Base-by-base conservation (phyloP, 805 yeast genomes). In the Cyberlindnera samutprakarnensis region DNA sequence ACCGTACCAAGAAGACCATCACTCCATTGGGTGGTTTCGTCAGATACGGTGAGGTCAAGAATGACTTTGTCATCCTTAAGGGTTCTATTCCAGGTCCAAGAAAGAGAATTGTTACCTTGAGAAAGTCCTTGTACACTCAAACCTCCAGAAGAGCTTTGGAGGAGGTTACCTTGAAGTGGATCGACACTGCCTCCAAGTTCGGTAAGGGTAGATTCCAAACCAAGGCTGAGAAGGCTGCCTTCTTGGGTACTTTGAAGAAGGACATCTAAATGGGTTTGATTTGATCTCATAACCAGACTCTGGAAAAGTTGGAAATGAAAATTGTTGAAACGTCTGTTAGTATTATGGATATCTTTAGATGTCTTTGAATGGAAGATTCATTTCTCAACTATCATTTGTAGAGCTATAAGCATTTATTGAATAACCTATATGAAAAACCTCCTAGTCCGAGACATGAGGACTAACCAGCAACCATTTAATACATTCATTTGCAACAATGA, bases 161-260 rank as follows among this genome's bases (percentile, higher is more conserved):
- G 79, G 69, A 86, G 72, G 95, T 90, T 55, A 75, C 72, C 79
- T 84, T 92, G 72, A 92, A 92, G 75, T 92, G 97, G 98, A 92
- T 92, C 67, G 99, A 92, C 71, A 92, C 99, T 60, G 95, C 99
- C 66, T 92, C 98, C 63, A 88, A 90, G 75, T 92, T 92, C 88
- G 99, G 99, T 83, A 94, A 92, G 86, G 98, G 98, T 79, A 92
- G 98, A 82, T 92, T 92, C 97, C 99, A 92, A 78, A 92, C 99
- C 63, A 95, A 96, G 61, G 97, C 96, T 69, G 99, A 92, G 80
- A 94, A 94, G 88, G 87, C 81, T 65, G 94, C 98, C 65, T 92
- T 92, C 90, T 61, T 88, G 77, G 99, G 99, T 77, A 90, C 98
- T 64, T 82, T 92, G 68, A 92, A 92, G 95, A 88, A 85, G 81